Base-by-base conservation (phyloP, 208 protist genomes). In the Porcisia deanei region DNA sequence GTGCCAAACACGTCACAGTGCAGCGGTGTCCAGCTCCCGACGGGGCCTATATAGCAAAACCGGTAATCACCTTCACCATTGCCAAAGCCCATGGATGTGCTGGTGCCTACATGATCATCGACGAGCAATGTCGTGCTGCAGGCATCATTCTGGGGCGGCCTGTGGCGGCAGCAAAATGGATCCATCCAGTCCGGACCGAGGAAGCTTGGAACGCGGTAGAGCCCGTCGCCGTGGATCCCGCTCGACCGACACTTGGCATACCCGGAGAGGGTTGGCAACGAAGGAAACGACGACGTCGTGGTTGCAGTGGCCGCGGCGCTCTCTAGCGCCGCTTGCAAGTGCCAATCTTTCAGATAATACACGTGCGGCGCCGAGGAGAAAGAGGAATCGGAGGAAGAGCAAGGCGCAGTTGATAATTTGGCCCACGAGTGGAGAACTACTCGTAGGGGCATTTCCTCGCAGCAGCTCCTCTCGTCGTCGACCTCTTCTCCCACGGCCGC, bases 1-100 rank as follows among this genome's bases (percentile, higher is more conserved):
- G 89, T 94, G 67, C 91, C 91, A 68, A 95, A 96, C 16, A 97
- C 94, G 73, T 97, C 94, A 80, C 85, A 88, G 75, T 97, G 94
- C 57, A 97, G 77, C 49, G 79, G 82, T 30, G 91, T 97, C 87
- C 87, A 93, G 59, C 83, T 92, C 47, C 75, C 70, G 7, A 84
- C 76, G 2, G 85, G 71, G 16, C 91, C 91, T 66, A 97, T 91
- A 84, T 96, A 97, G 45, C 84, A 88, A 70, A 97, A 96, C 30
- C 94, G 90, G 73, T 96, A 96, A 68, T 96, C 91, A 70, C 86
- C 87, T 54, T 63, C 47, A 43, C 80, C 83, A 58, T 88, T 80
- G 16, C 93, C 93, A 65, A 97, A 96, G 25, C 82, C 81, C 37
- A 30, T 52, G 20, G 76, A 53, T 2, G 67, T 0, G 30, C 53